phyloP scores from a whole-genome alignment of 352 stramenopile species.

The Phytophthora citrophthora region DNA sequence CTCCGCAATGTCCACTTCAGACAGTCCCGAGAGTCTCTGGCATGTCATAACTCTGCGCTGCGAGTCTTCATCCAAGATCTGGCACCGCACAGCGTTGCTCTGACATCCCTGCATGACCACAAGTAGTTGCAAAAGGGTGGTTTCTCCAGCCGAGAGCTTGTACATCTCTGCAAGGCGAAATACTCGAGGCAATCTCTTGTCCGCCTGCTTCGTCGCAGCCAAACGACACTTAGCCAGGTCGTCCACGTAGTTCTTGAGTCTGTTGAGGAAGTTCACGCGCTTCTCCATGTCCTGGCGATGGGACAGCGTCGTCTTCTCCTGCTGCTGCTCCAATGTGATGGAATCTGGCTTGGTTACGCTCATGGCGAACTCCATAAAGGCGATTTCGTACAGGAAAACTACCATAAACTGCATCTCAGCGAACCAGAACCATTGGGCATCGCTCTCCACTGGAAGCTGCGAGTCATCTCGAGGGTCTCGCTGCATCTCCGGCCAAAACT shows the following conservation, averaged over 20 bases:
- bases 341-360: slow-evolving; percentile 84
- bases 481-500: slow-evolving; percentile 76
- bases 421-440: slow-evolving; percentile 87
- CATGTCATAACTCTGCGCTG: slow-evolving; percentile 77
- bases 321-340: slow-evolving; percentile 42
- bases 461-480: slow-evolving; percentile 48
- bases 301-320: slow-evolving; percentile 59
- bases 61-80: slow-evolving; percentile 86
- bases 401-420: slow-evolving; percentile 83
- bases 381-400: slow-evolving; percentile 85
- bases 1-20: slow-evolving; percentile 87
- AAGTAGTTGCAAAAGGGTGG: slow-evolving; percentile 81
- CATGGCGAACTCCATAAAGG: slow-evolving; percentile 87
- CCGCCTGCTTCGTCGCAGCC: slow-evolving; percentile 43
- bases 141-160: slow-evolving; percentile 75
- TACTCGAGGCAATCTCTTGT: slow-evolving; percentile 56
- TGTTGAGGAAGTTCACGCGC: slow-evolving; percentile 69
- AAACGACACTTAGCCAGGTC: slow-evolving; percentile 63
- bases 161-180: slow-evolving; percentile 82
- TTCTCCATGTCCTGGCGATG: slow-evolving; percentile 82
- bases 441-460: slow-evolving; percentile 44
- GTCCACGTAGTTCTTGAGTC: slow-evolving; percentile 66
- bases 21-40: slow-evolving; percentile 78
- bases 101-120: slow-evolving; percentile 86
- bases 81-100: slow-evolving; percentile 82